Base-by-base conservation (phyloP, 768 basidiomycete species). In the Tricholoma hemisulphureum region DNA sequence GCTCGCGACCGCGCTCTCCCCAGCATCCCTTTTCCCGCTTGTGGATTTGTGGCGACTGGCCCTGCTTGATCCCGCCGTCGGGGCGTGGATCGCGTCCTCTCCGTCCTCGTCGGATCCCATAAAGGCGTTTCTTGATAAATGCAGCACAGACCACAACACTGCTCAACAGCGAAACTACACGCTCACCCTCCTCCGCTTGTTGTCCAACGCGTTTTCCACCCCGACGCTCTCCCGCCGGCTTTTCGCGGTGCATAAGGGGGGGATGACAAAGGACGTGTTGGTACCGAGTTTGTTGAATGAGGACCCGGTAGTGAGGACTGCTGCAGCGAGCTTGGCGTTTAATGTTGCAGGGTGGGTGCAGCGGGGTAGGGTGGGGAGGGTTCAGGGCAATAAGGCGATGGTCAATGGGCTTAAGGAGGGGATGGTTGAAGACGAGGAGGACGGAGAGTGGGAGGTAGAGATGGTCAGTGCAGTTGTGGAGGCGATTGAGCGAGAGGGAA, bases 361-460 rank as follows among this genome's bases (percentile, higher is more conserved):
- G 75, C 80, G 77, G 58, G 76, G 73, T 14, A 74, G 88, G 39
- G 77, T 87, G 11, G 84, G 74, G 23, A 70, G 67, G 56, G 26
- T 49, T 5, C 45, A 14, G 13, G 39, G 39, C 9, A 9, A 9
- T 10, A 9, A 10, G 39, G 39, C 20, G 5, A 35, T 7, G 20
- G n/a, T 18, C 10, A 41, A 41, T 41, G 20, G 11, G 13, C 55
- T 71, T 41, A 67, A 66, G 35, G 72, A 71, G 21, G 73, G 62
- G 13, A 64, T 62, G 20, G 66, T 59, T n/a, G 72, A 70, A 2
- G 77, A 76, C 24, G 76, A 73, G 14, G 85, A 83, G 52, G 83
- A 85, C 54, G 91, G 81, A 18, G 94, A 95, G 55, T 95, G 92
- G 91, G 86, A 93, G 65, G 77, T 90, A 0, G 95, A 97, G 75